Evolutionary conservation across 371 early-diverging fungal genomes (phyloP).

Genomic region (Capillidium heterosporum): DNA sequence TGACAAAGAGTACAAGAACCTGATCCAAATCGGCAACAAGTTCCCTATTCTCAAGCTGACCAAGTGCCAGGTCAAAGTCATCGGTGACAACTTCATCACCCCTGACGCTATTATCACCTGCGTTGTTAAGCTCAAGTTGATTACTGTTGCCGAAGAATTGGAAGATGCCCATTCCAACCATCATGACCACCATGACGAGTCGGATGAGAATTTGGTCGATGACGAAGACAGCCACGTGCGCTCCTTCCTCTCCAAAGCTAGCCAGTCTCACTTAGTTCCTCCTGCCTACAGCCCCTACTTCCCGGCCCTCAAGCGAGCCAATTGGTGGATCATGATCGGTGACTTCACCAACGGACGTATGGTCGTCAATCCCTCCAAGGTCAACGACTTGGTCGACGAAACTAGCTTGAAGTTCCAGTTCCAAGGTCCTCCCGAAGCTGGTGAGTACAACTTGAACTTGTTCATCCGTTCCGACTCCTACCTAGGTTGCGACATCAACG

Average conservation of each 20-base stretch:
- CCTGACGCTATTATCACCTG: conserved; percentile 64
- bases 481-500: conserved; percentile 50
- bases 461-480: conserved; percentile 78
- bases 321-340: conserved; percentile 87
- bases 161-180: conserved; percentile 8
- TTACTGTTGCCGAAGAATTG: conserved; percentile 11
- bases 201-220: background rate
- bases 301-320: conserved; percentile 44
- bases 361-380: conserved; percentile 53
- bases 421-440: conserved; percentile 81
- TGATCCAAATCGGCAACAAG: conserved; percentile 47
- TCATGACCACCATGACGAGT: conserved; percentile 7
- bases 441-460: conserved; percentile 63
- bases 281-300: conserved; percentile 50
- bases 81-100: conserved; percentile 61
- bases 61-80: conserved; percentile 16
- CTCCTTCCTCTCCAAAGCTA: background rate
- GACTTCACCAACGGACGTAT: conserved; percentile 67
- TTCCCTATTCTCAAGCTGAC: conserved; percentile 26
- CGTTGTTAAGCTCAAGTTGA: conserved; percentile 28
- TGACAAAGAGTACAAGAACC: conserved; percentile 39
- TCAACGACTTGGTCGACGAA: conserved; percentile 47
- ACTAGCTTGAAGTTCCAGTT: conserved; percentile 69
- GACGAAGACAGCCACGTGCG: conserved; percentile 5
- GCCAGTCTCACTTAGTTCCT: conserved; percentile 10